phyloP scores from a whole-genome alignment of 768 basidiomycete species.

The Crucibulum laeve region DNA sequence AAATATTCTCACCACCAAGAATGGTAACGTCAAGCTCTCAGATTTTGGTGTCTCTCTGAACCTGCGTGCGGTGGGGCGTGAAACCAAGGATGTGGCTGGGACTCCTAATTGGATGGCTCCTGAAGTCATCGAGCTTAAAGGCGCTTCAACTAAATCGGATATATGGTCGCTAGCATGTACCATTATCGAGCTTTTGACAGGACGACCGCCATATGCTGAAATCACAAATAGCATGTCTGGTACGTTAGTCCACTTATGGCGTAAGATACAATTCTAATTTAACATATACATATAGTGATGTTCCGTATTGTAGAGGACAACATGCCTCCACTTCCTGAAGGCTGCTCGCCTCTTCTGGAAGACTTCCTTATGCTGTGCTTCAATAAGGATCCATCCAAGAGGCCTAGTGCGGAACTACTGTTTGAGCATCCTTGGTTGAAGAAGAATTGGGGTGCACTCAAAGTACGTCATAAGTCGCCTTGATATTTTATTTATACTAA shows the following conservation, averaged over 20 bases:
- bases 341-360: conserved; percentile 66
- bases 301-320: conserved; percentile 95
- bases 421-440: conserved; percentile 93
- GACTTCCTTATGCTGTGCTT: conserved; percentile 90
- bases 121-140: conserved; percentile 93
- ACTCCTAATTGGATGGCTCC: conserved; percentile 99
- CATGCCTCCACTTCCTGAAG: conserved; percentile 81
- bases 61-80: conserved; percentile 83
- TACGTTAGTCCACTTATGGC: conserved; percentile 27
- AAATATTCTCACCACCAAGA: conserved; percentile 98
- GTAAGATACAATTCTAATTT: conserved; percentile 6
- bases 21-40: conserved; percentile 93
- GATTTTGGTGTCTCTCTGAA: conserved; percentile 98
- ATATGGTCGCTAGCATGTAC: conserved; percentile 97
- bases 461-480: conserved; percentile 43
- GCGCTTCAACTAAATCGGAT: conserved; percentile 88
- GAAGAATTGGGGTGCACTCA: conserved; percentile 71
- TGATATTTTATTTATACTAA: conserved; percentile 4
- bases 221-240: conserved; percentile 89
- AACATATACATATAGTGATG: conserved; percentile 63
- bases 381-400: conserved; percentile 74
- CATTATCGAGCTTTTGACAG: conserved; percentile 89
- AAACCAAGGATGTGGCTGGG: conserved; percentile 83
- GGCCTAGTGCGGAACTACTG: conserved; percentile 82
- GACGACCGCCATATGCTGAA: conserved; percentile 88